A percentile compares a stretch with the other conserved stretches of the same genome.
Evolutionary conservation across 108 stramenopile species (phyloP).

Genomic region (Stephanodiscus triporus): DNA sequence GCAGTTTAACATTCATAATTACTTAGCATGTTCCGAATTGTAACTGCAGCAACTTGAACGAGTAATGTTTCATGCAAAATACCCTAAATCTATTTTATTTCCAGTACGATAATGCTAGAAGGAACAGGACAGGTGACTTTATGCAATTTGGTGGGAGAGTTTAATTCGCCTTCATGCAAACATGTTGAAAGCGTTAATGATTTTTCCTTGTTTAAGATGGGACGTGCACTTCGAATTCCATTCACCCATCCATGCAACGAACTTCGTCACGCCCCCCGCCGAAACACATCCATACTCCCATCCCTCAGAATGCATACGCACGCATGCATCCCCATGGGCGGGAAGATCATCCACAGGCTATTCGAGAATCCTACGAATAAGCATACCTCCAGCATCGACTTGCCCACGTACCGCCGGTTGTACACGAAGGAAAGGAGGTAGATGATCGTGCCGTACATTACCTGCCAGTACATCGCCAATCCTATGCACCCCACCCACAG

Average conservation of each 20-base stretch:
- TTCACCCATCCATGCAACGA: too few relatives aligned
- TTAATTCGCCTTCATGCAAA: too few relatives aligned
- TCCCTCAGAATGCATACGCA: conserved; percentile 63
- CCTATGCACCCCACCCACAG: conserved; percentile 66
- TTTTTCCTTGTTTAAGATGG: too few relatives aligned
- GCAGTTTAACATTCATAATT: too few relatives aligned
- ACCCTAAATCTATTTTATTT: background rate
- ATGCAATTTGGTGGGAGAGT: too few relatives aligned
- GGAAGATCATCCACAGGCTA: conserved; percentile 79
- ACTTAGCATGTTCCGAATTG: too few relatives aligned
- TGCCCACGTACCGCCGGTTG: conserved; percentile 69
- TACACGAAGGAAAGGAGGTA: conserved; percentile 73
- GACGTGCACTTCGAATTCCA: too few relatives aligned
- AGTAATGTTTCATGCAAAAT: background rate
- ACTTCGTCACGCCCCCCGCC: too few relatives aligned
- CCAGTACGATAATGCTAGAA: background rate
- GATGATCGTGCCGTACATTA: conserved; percentile 82
- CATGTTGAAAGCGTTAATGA: too few relatives aligned
- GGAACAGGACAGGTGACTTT: too few relatives aligned
- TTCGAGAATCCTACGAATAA: conserved; percentile 80
- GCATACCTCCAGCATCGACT: conserved; percentile 50
- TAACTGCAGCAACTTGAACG: too few relatives aligned
- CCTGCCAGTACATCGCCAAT: conserved; percentile 75
- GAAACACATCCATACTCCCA: conserved; percentile 63
- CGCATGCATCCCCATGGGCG: conserved; percentile 64